A percentile compares a stretch with the other conserved stretches of the same genome.
These are phyloP conservation scores for Chytriomyces hyalinus DNA, from an alignment of 192 early-diverging fungal genomes.

Conservation along the genomic window DNA sequence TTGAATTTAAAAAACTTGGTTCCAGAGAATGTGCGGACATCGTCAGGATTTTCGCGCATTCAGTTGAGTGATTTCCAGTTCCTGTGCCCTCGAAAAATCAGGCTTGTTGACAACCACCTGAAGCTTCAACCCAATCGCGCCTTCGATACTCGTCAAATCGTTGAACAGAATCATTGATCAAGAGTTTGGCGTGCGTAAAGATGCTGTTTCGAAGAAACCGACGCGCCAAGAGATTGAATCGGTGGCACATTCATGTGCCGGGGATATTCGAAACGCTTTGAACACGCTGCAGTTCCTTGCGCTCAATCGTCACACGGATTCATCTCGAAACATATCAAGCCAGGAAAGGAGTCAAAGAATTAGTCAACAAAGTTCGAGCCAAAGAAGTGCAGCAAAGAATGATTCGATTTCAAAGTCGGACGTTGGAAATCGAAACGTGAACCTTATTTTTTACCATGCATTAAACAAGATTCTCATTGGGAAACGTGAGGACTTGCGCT, in stretches of 20 bases:
- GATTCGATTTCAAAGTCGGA: slow-evolving; percentile 2
- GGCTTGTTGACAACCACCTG: background rate
- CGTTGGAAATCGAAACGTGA: slow-evolving; percentile 44
- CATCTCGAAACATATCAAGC: background rate
- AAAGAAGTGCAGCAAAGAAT: background rate
- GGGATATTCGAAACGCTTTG: slow-evolving; percentile 53
- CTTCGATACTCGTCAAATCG: slow-evolving; percentile 41
- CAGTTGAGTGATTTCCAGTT: slow-evolving; percentile 33
- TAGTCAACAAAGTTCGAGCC: background rate
- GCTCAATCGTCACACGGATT: background rate
- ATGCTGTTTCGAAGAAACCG: background rate
- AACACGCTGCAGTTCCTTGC: slow-evolving; percentile 52
- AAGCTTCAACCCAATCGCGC: slow-evolving; percentile 53
- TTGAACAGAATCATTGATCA: slow-evolving; percentile 34
- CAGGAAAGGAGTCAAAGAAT: background rate
- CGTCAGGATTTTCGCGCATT: slow-evolving; percentile 34
- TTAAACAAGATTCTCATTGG: slow-evolving; percentile 47
- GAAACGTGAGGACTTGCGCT: slow-evolving; percentile 37
- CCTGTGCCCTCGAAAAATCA: background rate
- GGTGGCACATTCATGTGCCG: slow-evolving; percentile 41
- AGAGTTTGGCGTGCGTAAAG: slow-evolving; percentile 26
- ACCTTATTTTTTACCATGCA: slow-evolving; percentile 46
- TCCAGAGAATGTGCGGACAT: slow-evolving; percentile 40
- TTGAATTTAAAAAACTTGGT: slow-evolving; percentile 28
- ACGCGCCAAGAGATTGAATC: slow-evolving; percentile 31